Percentiles rank a stretch among this genome's conserved stretches.
These are phyloP conservation scores for Collariella sp. DNA, from an alignment of 495 filamentous ascomycete genomes.

Conservation along the genomic window DNA sequence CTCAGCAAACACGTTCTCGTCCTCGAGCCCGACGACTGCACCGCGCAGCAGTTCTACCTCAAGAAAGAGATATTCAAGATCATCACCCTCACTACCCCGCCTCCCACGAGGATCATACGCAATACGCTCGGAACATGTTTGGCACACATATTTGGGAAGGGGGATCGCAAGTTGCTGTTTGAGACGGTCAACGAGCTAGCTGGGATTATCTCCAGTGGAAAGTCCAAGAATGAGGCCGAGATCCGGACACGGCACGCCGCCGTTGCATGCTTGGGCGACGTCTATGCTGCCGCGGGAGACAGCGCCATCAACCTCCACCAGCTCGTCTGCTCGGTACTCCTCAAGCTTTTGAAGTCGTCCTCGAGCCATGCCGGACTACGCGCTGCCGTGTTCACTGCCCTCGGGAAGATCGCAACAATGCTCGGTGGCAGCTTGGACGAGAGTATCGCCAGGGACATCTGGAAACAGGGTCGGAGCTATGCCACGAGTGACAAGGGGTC, in stretches of 20 bases:
- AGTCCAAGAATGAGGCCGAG: slow-evolving; percentile 65
- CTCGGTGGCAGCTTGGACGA: slow-evolving; percentile 75
- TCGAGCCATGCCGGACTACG: slow-evolving; percentile 74
- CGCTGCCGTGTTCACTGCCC: slow-evolving; percentile 68
- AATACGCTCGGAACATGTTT: slow-evolving; percentile 81
- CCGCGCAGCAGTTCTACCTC: slow-evolving; percentile 76
- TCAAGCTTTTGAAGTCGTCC: slow-evolving; percentile 74
- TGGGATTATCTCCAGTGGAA: slow-evolving; percentile 63
- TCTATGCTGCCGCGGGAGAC: slow-evolving; percentile 83
- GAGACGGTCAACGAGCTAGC: slow-evolving; percentile 89
- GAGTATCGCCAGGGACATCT: slow-evolving; percentile 73
- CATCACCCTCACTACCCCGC: slow-evolving; percentile 73
- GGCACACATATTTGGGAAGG: slow-evolving; percentile 73
- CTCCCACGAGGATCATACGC: slow-evolving; percentile 79
- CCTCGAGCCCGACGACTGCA: slow-evolving; percentile 67
- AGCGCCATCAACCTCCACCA: slow-evolving; percentile 82
- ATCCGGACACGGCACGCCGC: slow-evolving; percentile 70
- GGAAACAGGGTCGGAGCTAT: slow-evolving; percentile 79
- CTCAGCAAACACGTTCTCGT: slow-evolving; percentile 71
- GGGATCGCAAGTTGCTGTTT: slow-evolving; percentile 84
- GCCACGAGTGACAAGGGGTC: slow-evolving; percentile 73
- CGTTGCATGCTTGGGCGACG: slow-evolving; percentile 77
- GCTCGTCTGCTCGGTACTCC: slow-evolving; percentile 56
- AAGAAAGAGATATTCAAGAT: slow-evolving; percentile 89
- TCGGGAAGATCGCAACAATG: slow-evolving; percentile 67